Conservation (phyloP, 495 filamentous ascomycete species). For the Tuber borchii region DNA sequence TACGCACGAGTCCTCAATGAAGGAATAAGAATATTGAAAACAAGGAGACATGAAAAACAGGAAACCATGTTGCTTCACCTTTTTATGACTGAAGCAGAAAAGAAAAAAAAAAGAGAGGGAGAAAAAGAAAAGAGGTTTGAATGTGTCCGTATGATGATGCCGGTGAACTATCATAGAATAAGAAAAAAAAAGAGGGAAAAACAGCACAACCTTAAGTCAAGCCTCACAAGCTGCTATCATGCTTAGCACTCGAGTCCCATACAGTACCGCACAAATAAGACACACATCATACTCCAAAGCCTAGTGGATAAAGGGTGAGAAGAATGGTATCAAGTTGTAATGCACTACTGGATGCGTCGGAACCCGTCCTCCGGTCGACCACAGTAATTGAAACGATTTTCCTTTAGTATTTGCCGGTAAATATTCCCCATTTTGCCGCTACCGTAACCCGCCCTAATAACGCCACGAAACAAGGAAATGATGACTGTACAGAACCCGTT, state of each 20-base stretch:
- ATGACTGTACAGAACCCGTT: slow-evolving; percentile 17
- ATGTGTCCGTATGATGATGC: not conserved
- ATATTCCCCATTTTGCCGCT: slow-evolving; percentile 22
- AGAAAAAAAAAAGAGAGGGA: slow-evolving; percentile 12
- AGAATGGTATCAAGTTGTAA: slow-evolving; percentile 6
- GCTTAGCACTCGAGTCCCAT: not conserved
- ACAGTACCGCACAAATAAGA: not conserved
- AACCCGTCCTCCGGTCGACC: slow-evolving; percentile 32
- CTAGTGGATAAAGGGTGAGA: slow-evolving; percentile 9
- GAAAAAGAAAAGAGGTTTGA: slow-evolving; percentile 11
- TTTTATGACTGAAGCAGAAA: slow-evolving; percentile 35
- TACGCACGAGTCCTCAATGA: not conserved
- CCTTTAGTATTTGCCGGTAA: slow-evolving; percentile 19
- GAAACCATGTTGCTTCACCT: slow-evolving; percentile 36
- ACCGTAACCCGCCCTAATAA: slow-evolving; percentile 9
- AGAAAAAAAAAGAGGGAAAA: slow-evolving; percentile 25
- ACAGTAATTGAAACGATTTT: slow-evolving; percentile 33
- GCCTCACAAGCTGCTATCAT: slow-evolving; percentile 19
- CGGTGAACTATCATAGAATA: slow-evolving; percentile 19
- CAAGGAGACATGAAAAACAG: slow-evolving; percentile 22
- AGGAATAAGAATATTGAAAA: slow-evolving; percentile 19
- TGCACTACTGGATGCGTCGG: slow-evolving; percentile 20
- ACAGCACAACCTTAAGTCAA: not conserved
- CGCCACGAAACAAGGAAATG: slow-evolving; percentile 3
- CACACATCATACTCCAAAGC: slow-evolving; percentile 2